Evolutionary conservation across 177 flowering plant genomes (phyloP).

Genomic region (Vitis hybrid): DNA sequence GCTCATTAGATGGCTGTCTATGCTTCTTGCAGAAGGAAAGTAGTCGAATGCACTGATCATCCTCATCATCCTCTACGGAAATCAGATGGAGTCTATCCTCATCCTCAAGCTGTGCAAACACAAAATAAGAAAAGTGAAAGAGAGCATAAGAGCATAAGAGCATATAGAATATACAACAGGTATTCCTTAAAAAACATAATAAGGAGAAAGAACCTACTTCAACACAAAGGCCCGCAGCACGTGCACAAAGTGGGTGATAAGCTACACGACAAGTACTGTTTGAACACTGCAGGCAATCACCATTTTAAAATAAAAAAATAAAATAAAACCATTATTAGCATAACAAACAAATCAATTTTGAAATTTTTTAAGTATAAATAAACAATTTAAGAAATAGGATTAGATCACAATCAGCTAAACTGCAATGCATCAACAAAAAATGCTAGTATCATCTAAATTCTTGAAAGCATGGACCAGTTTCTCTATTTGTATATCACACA

Average conservation of each 20-base stretch:
- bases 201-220: conserved; percentile 56
- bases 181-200: not conserved
- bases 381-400: too few species aligned
- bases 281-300: conserved; percentile 64
- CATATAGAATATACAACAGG: not conserved
- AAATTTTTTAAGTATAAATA: too few species aligned
- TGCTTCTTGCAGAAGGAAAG: conserved; percentile 96
- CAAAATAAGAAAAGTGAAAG: conserved; percentile 5
- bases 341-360: too few species aligned
- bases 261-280: conserved; percentile 81
- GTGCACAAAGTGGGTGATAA: conserved; percentile 99
- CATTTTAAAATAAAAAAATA: not conserved
- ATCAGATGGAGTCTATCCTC: conserved; percentile 74
- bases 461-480: too few species aligned
- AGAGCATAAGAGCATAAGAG: not conserved
- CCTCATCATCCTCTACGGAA: conserved; percentile 83
- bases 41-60: conserved; percentile 82
- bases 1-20: conserved; percentile 67
- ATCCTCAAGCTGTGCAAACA: conserved; percentile 71
- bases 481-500: too few species aligned
- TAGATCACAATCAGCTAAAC: too few species aligned
- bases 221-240: conserved; percentile 97
- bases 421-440: too few species aligned
- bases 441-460: too few species aligned
- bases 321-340: too few species aligned